Evolutionary conservation across 2,329 filamentous ascomycete species (phyloP), one percentile per base, ranked within the genome.

Genomic region (Trichoderma citrinoviride): DNA sequence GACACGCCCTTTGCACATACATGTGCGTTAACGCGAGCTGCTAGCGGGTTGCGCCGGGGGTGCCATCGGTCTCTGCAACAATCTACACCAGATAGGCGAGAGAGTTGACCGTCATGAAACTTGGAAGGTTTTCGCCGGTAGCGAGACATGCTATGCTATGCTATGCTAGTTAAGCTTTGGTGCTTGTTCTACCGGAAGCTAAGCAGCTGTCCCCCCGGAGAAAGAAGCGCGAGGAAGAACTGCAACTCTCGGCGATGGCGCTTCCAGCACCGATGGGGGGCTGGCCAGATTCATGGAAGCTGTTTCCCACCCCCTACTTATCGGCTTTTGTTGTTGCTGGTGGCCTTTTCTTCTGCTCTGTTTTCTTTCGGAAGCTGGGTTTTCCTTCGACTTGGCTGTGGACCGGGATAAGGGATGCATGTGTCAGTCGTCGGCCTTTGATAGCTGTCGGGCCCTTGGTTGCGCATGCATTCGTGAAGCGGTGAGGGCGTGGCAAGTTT

Each of bases 401-500:
- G 12, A 8, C 19, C 53, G 53, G 52, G 19, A 46, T 19, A 43
- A 50, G 47, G 37, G 46, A 41, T 52, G 57, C 37, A 14, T 61
- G 23, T 21, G 27, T 21, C 19, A 15, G 29, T 29, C 2, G 14
- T 44, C 15, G 47, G 15, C n/a, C n/a, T 47, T 55, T 55, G 40
- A 60, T 60, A n/a, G n/a, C 5, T 37, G 33, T 37, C 33, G 33
- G 33, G n/a, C n/a, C n/a, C 33, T 33, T 37, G 33, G 33, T 12
- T 37, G 33, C 33, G 33, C 33, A 37, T 37, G 33, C 12, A 37
- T 37, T 12, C 15, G 56, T n/a, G 19, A 25, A 25, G 56, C 56
- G 56, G 56, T 60, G 56, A 60, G 56, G 55, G 44, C 56, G 44
- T 49, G 56, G 40, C 56, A 40, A 49, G 47, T 49, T 60, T 58